Evolutionary conservation across 2,329 filamentous ascomycete species (phyloP).

Genomic region (Aspergillus luchuensis): DNA sequence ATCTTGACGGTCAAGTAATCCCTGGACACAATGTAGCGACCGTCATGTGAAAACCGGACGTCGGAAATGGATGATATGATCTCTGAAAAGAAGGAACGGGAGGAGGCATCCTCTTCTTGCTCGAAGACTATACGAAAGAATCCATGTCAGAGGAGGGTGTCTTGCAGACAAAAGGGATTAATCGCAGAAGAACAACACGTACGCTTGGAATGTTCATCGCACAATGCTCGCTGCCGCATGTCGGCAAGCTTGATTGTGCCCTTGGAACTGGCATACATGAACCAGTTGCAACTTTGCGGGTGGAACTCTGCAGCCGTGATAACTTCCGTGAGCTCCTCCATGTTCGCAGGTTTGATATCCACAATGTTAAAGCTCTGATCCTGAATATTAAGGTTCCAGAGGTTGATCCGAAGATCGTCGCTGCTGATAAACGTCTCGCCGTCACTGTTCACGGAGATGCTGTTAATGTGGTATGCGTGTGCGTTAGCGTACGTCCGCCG

Average conservation of each 20-base stretch:
- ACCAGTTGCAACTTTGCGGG: slow-evolving; percentile 96
- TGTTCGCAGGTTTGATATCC: slow-evolving; percentile 98
- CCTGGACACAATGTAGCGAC: slow-evolving; percentile 93
- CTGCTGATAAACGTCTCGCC: slow-evolving; percentile 99
- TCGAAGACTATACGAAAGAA: slow-evolving; percentile 73
- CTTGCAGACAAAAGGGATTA: not conserved
- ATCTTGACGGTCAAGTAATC: slow-evolving; percentile 99
- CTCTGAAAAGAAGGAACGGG: slow-evolving; percentile 98
- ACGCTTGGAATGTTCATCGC: slow-evolving; percentile 95
- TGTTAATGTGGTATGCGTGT: slow-evolving; percentile 99
- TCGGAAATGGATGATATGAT: slow-evolving; percentile 99
- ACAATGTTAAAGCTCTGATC: slow-evolving; percentile 99
- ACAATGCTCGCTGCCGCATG: slow-evolving; percentile 95
- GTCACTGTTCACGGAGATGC: slow-evolving; percentile 99
- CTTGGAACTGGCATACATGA: slow-evolving; percentile 99
- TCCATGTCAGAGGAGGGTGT: slow-evolving; percentile 17
- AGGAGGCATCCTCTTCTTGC: slow-evolving; percentile 95
- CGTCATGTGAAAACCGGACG: slow-evolving; percentile 94
- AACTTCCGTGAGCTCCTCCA: slow-evolving; percentile 98
- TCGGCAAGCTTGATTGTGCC: slow-evolving; percentile 98
- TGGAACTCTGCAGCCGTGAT: slow-evolving; percentile 99
- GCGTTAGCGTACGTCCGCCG: slow-evolving; percentile 97
- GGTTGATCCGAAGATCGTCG: slow-evolving; percentile 94
- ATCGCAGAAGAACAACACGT: slow-evolving; percentile 46
- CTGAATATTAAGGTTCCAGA: slow-evolving; percentile 99